A percentile compares a stretch with the other conserved stretches of the same genome.
Conservation (phyloP, 305 asterid species). For the Nicotiana rustica region DNA sequence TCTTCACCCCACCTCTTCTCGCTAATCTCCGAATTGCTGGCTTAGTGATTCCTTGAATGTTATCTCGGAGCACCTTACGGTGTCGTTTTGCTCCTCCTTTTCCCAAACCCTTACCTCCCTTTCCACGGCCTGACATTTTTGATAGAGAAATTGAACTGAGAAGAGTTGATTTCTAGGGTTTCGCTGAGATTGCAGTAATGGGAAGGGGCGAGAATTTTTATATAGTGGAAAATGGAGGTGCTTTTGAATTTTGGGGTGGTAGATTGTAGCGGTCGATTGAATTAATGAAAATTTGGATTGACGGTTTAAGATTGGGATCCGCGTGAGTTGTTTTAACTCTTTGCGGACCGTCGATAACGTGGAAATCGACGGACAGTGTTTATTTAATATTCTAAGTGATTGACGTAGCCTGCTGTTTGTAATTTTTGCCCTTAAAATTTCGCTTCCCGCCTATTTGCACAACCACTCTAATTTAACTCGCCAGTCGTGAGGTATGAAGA, state of each 20-base stretch:
- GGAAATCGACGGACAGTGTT: neutral
- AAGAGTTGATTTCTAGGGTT: neutral
- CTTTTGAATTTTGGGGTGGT: neutral
- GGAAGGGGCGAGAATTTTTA: neutral
- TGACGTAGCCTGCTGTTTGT: neutral
- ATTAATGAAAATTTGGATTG: neutral
- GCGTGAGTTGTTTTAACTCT: neutral
- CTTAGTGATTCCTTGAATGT: conserved; percentile 31
- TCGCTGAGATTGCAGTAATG: neutral
- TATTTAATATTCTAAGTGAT: neutral
- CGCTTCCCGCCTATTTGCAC: neutral
- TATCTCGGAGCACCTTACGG: conserved; percentile 23
- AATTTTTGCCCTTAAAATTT: neutral
- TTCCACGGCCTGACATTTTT: conserved; percentile 34
- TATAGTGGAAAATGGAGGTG: neutral
- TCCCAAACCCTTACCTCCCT: conserved; percentile 33
- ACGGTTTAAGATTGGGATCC: neutral
- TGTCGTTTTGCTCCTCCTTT: conserved; percentile 33
- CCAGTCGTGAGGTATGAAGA: neutral
- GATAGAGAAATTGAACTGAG: neutral
- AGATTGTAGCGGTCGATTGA: neutral
- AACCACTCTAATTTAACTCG: neutral
- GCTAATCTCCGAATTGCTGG: conserved; percentile 20
- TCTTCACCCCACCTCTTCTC: conserved; percentile 31
- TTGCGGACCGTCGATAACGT: neutral